These are phyloP conservation scores for Naegleria fowleri DNA, from an alignment of 208 protist genomes.

Conservation along the genomic window DNA sequence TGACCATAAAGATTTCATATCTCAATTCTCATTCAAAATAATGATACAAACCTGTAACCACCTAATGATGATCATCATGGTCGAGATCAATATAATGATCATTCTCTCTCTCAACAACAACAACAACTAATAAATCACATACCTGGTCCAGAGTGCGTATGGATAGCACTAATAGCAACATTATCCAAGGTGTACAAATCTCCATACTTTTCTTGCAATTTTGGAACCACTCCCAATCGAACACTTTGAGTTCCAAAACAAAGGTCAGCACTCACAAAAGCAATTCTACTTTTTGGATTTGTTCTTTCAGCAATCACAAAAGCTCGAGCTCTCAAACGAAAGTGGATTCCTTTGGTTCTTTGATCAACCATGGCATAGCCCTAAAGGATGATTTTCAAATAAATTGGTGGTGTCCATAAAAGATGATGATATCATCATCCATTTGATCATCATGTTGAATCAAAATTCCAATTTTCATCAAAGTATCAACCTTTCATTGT, in stretches of 20 bases:
- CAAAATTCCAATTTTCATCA: background rate
- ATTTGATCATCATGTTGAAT: too few relatives aligned
- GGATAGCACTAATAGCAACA: background rate
- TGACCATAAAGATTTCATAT: too few relatives aligned
- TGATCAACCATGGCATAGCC: constrained; percentile 15
- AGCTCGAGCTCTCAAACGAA: background rate
- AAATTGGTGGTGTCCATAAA: too few relatives aligned
- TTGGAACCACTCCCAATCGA: background rate
- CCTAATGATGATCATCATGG: too few relatives aligned
- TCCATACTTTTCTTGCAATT: constrained; percentile 13
- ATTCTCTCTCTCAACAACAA: too few relatives aligned
- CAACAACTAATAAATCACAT: too few relatives aligned
- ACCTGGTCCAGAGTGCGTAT: background rate
- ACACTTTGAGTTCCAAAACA: background rate
- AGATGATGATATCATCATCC: too few relatives aligned
- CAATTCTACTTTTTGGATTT: background rate
- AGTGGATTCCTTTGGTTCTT: background rate
- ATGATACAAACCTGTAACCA: constrained; percentile 1
- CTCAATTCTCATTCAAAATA: background rate
- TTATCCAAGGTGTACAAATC: constrained; percentile 11
- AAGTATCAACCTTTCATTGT: background rate
- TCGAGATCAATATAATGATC: too few relatives aligned
- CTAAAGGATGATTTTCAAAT: background rate
- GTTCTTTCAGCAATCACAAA: background rate
- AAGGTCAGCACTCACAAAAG: background rate